Percentiles rank a stretch among this genome's conserved stretches.
Conservation (phyloP, 2,329 filamentous ascomycete genomes). For the Diaporthe sp. region DNA sequence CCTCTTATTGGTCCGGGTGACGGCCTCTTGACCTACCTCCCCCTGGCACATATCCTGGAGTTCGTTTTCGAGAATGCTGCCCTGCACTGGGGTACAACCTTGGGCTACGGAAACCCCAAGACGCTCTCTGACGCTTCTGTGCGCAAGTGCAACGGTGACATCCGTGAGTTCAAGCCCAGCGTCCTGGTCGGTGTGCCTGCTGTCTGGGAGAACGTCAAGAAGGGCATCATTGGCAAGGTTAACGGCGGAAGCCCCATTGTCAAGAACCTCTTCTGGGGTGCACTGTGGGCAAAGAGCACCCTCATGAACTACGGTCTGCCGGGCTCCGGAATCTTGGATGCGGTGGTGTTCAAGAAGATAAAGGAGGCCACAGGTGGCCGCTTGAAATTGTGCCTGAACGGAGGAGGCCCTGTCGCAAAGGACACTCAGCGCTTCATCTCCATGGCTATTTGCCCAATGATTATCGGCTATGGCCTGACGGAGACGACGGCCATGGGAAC, state of each 20-base stretch:
- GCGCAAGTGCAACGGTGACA: constrained; percentile 88
- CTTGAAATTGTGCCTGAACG: constrained; percentile 85
- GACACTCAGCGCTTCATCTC: constrained; percentile 91
- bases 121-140: constrained; percentile 86
- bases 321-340: constrained; percentile 77
- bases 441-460: constrained; percentile 89
- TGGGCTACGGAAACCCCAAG: constrained; percentile 90
- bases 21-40: constrained; percentile 83
- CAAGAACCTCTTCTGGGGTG: constrained; percentile 79
- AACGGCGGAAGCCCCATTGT: constrained; percentile 74
- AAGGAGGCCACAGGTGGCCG: constrained; percentile 88
- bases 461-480: constrained; percentile 87
- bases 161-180: constrained; percentile 84
- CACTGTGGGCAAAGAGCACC: constrained; percentile 62
- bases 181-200: constrained; percentile 88
- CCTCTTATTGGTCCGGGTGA: constrained; percentile 83
- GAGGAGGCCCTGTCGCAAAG: constrained; percentile 84
- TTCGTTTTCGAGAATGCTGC: constrained; percentile 90
- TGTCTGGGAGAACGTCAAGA: constrained; percentile 93
- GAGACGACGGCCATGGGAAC: constrained; percentile 84
- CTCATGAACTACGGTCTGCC: constrained; percentile 66
- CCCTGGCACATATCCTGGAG: constrained; percentile 88
- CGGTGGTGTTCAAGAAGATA: constrained; percentile 89
- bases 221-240: constrained; percentile 84
- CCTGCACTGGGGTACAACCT: constrained; percentile 85